Conservation (phyloP, 2,329 filamentous ascomycete species). For the Sporothrix luriei region DNA sequence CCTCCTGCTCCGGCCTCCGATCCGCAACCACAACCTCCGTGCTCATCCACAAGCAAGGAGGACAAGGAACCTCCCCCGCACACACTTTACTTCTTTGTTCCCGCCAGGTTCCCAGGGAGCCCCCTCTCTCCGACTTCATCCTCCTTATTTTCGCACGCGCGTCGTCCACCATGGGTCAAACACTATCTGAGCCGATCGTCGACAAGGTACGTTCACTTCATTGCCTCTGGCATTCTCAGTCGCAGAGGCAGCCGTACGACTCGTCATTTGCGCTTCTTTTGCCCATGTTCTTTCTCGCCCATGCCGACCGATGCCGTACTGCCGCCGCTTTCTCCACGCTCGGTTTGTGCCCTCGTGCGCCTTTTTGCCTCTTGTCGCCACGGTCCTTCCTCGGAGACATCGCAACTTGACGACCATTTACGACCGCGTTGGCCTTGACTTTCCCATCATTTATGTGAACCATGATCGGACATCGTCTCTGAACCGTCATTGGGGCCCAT, state of each 20-base stretch:
- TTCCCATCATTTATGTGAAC: background rate
- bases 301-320: constrained; percentile 18
- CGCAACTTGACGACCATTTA: constrained; percentile 12
- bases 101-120: constrained; percentile 8
- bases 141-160: constrained; percentile 32
- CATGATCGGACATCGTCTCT: background rate
- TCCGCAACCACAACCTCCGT: constrained; percentile 22
- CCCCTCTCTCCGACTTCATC: constrained; percentile 11
- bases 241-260: constrained; percentile 3
- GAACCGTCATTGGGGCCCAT: background rate
- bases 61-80: constrained; percentile 21
- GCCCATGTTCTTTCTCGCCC: background rate
- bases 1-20: constrained; percentile 24
- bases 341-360: constrained; percentile 23
- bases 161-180: constrained; percentile 83
- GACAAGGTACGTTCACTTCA: constrained; percentile 77
- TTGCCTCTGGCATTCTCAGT: constrained; percentile 17
- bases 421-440: background rate
- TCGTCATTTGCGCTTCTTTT: constrained; percentile 1
- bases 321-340: constrained; percentile 10
- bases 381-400: background rate
- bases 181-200: constrained; percentile 96
- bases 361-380: background rate
- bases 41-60: constrained; percentile 9
- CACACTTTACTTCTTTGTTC: constrained; percentile 16